A percentile compares a stretch with the other conserved stretches of the same genome.
Conservation (phyloP, 2,329 filamentous ascomycete species). For the Claviceps monticola region DNA sequence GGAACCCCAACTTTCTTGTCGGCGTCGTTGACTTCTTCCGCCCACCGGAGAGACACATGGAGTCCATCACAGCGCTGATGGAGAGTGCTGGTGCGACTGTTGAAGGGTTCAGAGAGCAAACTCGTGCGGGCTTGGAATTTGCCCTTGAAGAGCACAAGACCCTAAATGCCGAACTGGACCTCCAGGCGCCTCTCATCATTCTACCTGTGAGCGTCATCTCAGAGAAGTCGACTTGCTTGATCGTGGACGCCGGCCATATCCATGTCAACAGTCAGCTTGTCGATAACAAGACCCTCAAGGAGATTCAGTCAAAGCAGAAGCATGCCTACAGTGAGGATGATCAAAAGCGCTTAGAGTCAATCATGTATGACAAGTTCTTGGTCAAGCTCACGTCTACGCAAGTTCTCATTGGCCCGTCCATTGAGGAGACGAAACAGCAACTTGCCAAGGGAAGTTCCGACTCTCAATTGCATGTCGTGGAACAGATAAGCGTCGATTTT, state of each 20-base stretch:
- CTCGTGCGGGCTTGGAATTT: constrained; percentile 87
- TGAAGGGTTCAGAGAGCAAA: constrained; percentile 88
- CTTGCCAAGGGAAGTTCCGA: constrained; percentile 53
- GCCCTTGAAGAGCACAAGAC: constrained; percentile 96
- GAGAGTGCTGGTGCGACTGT: constrained; percentile 92
- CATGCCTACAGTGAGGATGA: constrained; percentile 82
- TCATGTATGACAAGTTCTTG: constrained; percentile 97
- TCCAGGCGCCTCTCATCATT: constrained; percentile 92
- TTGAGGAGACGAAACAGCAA: constrained; percentile 78
- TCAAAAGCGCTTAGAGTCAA: constrained; percentile 69
- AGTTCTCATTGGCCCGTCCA: constrained; percentile 84
- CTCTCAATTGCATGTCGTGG: constrained; percentile 75
- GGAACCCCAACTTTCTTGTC: constrained; percentile 87
- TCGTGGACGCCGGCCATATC: constrained; percentile 90
- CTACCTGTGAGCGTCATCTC: constrained; percentile 84
- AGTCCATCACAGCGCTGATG: constrained; percentile 91
- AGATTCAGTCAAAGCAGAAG: constrained; percentile 83
- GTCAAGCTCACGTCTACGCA: constrained; percentile 91
- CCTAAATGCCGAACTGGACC: constrained; percentile 86
- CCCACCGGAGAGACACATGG: constrained; percentile 93
- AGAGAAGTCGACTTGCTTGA: constrained; percentile 70
- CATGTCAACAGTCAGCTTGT: constrained; percentile 90
- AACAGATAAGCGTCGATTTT: constrained; percentile 96
- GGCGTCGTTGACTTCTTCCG: constrained; percentile 92
- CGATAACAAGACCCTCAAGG: constrained; percentile 75